A percentile compares a stretch with the other conserved stretches of the same genome.
phyloP scores from a whole-genome alignment of 441 rosid species.

The Adansonia gregorii region DNA sequence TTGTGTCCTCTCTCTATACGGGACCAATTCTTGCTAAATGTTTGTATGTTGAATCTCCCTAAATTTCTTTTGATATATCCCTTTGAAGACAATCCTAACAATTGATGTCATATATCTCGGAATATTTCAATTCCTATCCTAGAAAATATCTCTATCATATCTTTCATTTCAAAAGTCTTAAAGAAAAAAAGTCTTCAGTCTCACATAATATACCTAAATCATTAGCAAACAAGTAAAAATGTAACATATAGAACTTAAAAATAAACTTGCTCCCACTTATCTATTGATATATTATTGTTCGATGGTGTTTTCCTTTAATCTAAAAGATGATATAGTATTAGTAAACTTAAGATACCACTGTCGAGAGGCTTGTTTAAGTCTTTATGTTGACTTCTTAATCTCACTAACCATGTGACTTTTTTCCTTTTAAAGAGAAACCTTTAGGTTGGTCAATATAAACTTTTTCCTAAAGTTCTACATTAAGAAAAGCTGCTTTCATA shows the following conservation, averaged over 20 bases:
- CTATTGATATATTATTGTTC: background rate
- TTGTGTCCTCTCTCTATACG: too few relatives aligned
- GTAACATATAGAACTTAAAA: background rate
- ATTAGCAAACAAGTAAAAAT: background rate
- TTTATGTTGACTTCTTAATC: background rate
- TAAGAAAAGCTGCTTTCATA: background rate
- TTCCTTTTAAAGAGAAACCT: background rate
- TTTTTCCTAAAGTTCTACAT: background rate
- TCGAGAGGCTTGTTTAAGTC: background rate
- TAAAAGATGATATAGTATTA: background rate
- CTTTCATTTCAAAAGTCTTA: too few relatives aligned
- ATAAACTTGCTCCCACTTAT: background rate
- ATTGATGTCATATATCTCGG: too few relatives aligned
- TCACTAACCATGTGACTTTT: background rate
- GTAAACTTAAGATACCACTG: background rate
- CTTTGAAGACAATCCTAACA: too few relatives aligned
- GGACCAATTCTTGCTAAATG: too few relatives aligned
- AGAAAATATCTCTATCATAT: too few relatives aligned
- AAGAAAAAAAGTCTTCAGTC: too few relatives aligned
- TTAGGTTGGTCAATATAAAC: background rate
- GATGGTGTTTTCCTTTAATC: background rate
- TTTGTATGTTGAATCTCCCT: too few relatives aligned
- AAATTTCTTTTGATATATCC: too few relatives aligned
- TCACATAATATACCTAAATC: too few relatives aligned
- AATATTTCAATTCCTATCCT: too few relatives aligned